Conservation (phyloP, 2,329 filamentous ascomycete genomes). For the Fusarium beomiforme region DNA sequence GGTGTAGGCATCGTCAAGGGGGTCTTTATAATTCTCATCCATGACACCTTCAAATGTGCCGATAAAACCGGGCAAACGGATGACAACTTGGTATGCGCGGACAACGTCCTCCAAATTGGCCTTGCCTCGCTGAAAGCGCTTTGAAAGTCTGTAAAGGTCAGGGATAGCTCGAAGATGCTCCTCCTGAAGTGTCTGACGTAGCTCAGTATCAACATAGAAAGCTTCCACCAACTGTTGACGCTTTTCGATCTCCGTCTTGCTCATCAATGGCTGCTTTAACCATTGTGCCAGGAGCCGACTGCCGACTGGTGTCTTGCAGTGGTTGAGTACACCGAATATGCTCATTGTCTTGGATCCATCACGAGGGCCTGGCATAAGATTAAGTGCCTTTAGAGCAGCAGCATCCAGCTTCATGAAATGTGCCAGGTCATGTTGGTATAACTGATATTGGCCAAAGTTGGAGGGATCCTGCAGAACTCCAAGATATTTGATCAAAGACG, state of each 20-base stretch:
- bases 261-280: conserved; percentile 98
- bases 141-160: conserved; percentile 91
- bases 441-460: conserved; percentile 96
- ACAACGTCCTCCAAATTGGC: conserved; percentile 97
- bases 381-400: conserved; percentile 90
- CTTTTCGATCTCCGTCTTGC: conserved; percentile 84
- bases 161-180: conserved; percentile 93
- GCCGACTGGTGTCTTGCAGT: conserved; percentile 96
- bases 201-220: conserved; percentile 90
- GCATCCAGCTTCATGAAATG: conserved; percentile 99
- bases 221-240: conserved; percentile 95
- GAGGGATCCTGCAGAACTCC: conserved; percentile 88
- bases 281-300: conserved; percentile 92
- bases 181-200: conserved; percentile 96
- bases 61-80: conserved; percentile 89
- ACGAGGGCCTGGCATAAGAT: conserved; percentile 94
- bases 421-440: conserved; percentile 96
- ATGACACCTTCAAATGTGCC: conserved; percentile 91
- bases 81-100: conserved; percentile 91
- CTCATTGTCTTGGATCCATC: conserved; percentile 99
- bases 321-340: conserved; percentile 90
- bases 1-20: conserved; percentile 88
- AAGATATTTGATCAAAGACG: conserved; percentile 94
- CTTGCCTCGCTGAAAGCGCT: conserved; percentile 91
- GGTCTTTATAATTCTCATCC: conserved; percentile 91